A percentile compares a stretch with the other conserved stretches of the same genome.
Evolutionary conservation across 345 rosid genomes (phyloP).

Genomic region (Sonneratia alba): DNA sequence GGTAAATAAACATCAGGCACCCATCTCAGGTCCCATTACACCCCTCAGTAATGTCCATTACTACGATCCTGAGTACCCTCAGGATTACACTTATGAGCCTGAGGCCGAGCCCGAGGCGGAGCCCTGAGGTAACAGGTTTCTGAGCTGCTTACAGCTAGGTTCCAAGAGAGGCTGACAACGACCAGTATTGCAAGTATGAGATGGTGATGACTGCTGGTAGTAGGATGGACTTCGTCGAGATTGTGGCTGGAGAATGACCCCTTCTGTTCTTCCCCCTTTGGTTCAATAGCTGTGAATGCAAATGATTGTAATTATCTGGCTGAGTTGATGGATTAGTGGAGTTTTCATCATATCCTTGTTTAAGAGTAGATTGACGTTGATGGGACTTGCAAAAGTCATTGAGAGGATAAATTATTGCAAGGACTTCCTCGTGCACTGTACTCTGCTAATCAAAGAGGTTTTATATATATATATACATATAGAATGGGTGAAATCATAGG

Average conservation of each 20-base stretch:
- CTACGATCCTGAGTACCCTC: not conserved
- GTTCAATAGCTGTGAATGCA: not conserved
- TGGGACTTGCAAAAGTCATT: too few relatives aligned
- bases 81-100: not conserved
- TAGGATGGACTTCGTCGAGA: not conserved
- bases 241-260: not conserved
- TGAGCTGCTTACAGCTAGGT: not conserved
- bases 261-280: not conserved
- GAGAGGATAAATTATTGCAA: too few relatives aligned
- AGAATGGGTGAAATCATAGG: too few relatives aligned
- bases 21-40: not conserved
- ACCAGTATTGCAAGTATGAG: not conserved
- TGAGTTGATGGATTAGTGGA: too few relatives aligned
- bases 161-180: not conserved
- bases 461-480: too few relatives aligned
- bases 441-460: too few relatives aligned
- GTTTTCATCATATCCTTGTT: too few relatives aligned
- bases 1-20: slow-evolving; percentile 24
- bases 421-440: too few relatives aligned
- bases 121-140: not conserved
- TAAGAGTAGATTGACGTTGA: too few relatives aligned
- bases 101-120: not conserved
- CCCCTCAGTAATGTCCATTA: not conserved
- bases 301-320: too few relatives aligned
- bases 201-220: not conserved